phyloP scores from a whole-genome alignment of 345 rosid species.

The Mercurialis annua region DNA sequence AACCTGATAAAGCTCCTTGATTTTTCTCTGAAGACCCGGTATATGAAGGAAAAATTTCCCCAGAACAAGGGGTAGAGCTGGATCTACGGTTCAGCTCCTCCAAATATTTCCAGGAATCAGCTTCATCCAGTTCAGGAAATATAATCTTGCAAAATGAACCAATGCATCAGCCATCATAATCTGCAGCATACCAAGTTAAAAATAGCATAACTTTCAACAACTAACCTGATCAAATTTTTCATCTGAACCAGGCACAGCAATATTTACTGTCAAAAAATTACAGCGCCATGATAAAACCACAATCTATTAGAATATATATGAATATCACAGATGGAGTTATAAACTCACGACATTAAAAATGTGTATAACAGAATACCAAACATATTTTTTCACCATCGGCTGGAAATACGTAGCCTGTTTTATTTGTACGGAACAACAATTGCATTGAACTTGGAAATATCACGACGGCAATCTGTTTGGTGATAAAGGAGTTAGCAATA shows the following conservation, averaged over 20 bases:
- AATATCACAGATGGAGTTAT: background rate
- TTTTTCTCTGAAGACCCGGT: background rate
- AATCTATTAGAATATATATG: background rate
- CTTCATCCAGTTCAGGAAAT: slow-evolving; percentile 26
- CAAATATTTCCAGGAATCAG: slow-evolving; percentile 25
- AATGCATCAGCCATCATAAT: slow-evolving; percentile 7
- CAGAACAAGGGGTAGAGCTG: slow-evolving; percentile 12
- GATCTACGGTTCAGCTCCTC: slow-evolving; percentile 27
- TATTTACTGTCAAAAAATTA: slow-evolving; percentile 24
- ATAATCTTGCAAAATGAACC: slow-evolving; percentile 22
- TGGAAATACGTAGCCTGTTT: slow-evolving; percentile 38
- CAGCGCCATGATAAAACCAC: background rate
- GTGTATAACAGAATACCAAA: slow-evolving; percentile 16
- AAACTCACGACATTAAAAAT: background rate
- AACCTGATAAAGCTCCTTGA: slow-evolving; percentile 25
- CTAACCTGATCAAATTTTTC: slow-evolving; percentile 31
- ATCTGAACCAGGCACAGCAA: slow-evolving; percentile 20
- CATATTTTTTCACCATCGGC: slow-evolving; percentile 27
- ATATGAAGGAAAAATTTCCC: slow-evolving; percentile 14
- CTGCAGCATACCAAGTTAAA: background rate
- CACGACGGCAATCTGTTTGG: slow-evolving; percentile 32
- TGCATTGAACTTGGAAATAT: slow-evolving; percentile 33
- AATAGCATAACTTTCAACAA: background rate
- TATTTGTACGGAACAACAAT: slow-evolving; percentile 17
- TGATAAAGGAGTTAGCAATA: background rate